Evolutionary conservation across 179 eudicot species (phyloP), one percentile per base, ranked within the genome.

Genomic region (Silene noctiflora): DNA sequence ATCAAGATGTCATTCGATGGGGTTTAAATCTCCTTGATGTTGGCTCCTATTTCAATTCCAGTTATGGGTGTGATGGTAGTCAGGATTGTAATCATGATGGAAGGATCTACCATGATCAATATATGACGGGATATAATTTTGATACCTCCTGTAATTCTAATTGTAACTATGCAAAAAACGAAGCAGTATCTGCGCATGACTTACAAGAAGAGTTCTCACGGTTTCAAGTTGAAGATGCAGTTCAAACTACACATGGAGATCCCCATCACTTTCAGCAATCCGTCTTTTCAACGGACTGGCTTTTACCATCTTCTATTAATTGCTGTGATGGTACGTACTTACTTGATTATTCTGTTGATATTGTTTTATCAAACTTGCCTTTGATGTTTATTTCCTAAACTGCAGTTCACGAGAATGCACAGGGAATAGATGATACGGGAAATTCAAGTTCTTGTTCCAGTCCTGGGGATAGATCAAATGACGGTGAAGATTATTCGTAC

Each of bases 151-250:
- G 67, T 78, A 86, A 58, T 74, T 84, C 76, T 84, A 74, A 79
- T 7, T 78, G 65, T 78, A 86, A 25, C 70, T 86, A 75, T 85
- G 71, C 77, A 17, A 86, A 87, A 31, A 84, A 84, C 59, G 91
- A 91, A 77, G 91, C 81, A 77, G 80, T 77, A 72, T 56, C 81
- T 53, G 91, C 89, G 29, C 89, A 76, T 76, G 51, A 88, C 73
- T 87, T 94, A 75, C 96, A 88, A 77, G 92, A 92, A 82, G 91
- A 89, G 81, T 83, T 88, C 58, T 84, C 91, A 63, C 86, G 85
- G 42, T 75, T 92, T 71, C 82, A 85, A 76, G 85, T 92, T 84
- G 84, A 73, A 69, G 90, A 86, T 77, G 84, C 76, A 63, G 78
- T 84, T 83, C 89, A 86, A 82, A 67, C 84, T 74, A 75, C 90